Conservation (phyloP, 2,329 filamentous ascomycete species). For the Monosporascus cannonballus region DNA sequence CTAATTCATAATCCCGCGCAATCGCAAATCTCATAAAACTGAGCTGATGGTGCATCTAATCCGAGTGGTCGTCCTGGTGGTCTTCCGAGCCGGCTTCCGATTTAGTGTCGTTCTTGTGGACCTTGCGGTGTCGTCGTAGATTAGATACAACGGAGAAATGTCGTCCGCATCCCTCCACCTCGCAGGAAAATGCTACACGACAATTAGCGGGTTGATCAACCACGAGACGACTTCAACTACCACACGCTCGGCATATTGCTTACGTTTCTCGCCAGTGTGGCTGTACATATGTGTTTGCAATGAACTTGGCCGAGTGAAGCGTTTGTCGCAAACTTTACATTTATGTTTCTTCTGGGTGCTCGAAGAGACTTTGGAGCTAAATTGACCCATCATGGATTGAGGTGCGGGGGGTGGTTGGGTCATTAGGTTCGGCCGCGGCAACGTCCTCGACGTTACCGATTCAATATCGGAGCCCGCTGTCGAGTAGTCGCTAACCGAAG, state of each 20-base stretch:
- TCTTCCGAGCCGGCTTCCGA: constrained; percentile 60
- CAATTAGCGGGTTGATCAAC: constrained; percentile 4
- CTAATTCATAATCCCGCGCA: constrained; percentile 18
- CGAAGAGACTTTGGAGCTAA: constrained; percentile 92
- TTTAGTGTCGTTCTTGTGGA: constrained; percentile 73
- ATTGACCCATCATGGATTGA: constrained; percentile 97
- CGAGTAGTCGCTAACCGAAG: constrained; percentile 87
- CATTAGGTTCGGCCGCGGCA: constrained; percentile 67
- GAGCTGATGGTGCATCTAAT: constrained; percentile 29
- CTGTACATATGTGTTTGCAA: constrained; percentile 98
- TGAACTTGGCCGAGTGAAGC: constrained; percentile 90
- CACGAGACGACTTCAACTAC: neutral
- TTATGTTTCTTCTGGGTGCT: constrained; percentile 99
- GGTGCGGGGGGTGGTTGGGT: constrained; percentile 72
- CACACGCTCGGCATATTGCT: constrained; percentile 35
- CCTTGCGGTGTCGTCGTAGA: constrained; percentile 87
- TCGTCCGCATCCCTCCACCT: constrained; percentile 89
- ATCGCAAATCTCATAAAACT: constrained; percentile 11
- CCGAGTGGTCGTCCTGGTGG: constrained; percentile 56
- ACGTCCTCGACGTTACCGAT: constrained; percentile 70
- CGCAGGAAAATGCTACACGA: constrained; percentile 76
- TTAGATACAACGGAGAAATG: constrained; percentile 98
- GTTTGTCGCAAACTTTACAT: constrained; percentile 98
- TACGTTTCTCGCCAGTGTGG: constrained; percentile 97
- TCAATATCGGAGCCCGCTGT: constrained; percentile 84